phyloP scores from a whole-genome alignment of 2,329 filamentous ascomycete species.

The Colletotrichum viniferum region DNA sequence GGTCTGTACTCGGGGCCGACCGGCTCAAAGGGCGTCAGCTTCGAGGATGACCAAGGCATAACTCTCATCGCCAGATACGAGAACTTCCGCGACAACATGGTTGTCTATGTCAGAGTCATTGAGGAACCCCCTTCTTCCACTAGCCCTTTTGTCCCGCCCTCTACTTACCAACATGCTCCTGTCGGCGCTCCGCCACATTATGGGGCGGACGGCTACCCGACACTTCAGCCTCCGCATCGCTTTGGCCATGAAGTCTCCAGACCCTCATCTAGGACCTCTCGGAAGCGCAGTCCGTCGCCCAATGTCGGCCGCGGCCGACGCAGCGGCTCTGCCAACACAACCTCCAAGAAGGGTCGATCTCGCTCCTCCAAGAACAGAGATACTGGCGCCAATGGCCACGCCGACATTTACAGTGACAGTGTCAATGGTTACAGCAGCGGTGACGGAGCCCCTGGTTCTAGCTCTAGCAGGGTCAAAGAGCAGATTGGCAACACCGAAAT shows the following conservation, averaged over 20 bases:
- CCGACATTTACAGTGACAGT: slow-evolving; percentile 69
- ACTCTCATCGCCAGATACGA: slow-evolving; percentile 95
- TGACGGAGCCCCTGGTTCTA: slow-evolving; percentile 78
- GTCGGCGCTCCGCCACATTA: slow-evolving; percentile 58
- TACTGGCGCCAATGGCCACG: slow-evolving; percentile 44
- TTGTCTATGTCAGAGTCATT: slow-evolving; percentile 89
- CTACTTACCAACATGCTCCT: slow-evolving; percentile 56
- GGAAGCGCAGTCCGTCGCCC: slow-evolving; percentile 81
- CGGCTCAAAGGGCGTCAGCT: slow-evolving; percentile 83
- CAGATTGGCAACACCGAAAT: slow-evolving; percentile 95
- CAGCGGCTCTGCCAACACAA: slow-evolving; percentile 72
- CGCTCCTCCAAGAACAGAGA: slow-evolving; percentile 73
- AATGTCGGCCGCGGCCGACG: slow-evolving; percentile 71
- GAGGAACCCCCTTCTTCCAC: slow-evolving; percentile 56
- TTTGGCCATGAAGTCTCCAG: slow-evolving; percentile 68
- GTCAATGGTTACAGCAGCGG: slow-evolving; percentile 84
- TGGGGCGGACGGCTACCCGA: slow-evolving; percentile 56
- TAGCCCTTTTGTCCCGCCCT: slow-evolving; percentile 55
- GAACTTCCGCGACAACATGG: slow-evolving; percentile 92
- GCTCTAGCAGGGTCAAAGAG: slow-evolving; percentile 80
- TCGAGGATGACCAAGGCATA: slow-evolving; percentile 88
- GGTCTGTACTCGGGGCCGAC: slow-evolving; percentile 81
- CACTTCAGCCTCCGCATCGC: slow-evolving; percentile 49
- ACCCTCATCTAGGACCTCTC: slow-evolving; percentile 72
- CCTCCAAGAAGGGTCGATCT: slow-evolving; percentile 70